These are phyloP conservation scores for Artemisia princeps DNA, from an alignment of 140 eudicot genomes.

Conservation along the genomic window DNA sequence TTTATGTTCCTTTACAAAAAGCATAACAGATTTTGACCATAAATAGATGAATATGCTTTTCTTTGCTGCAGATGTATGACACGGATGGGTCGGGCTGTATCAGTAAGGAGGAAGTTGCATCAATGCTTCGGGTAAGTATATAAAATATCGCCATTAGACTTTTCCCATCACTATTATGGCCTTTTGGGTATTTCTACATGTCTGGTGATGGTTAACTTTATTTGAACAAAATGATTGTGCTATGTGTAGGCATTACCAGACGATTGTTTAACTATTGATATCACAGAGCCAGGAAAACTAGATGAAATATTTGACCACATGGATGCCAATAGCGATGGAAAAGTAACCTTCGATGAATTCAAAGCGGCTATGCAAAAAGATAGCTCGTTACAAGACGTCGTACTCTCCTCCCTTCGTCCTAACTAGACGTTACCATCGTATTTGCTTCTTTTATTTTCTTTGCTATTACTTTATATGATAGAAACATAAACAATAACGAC, in stretches of 20 bases:
- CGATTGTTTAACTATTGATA: slow-evolving; percentile 69
- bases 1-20: slow-evolving; percentile 4
- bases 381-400: slow-evolving; percentile 68
- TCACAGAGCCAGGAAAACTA: slow-evolving; percentile 72
- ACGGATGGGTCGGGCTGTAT: slow-evolving; percentile 83
- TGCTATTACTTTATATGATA: too few relatives aligned
- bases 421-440: slow-evolving; percentile 9
- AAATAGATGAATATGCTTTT: background rate
- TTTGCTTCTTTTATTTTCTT: too few relatives aligned
- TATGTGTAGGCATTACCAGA: slow-evolving; percentile 63
- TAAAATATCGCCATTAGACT: background rate
- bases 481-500: too few relatives aligned
- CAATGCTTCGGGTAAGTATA: slow-evolving; percentile 61
- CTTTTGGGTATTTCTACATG: background rate
- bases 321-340: slow-evolving; percentile 85
- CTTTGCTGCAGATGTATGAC: slow-evolving; percentile 64
- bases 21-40: background rate
- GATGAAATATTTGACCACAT: slow-evolving; percentile 79
- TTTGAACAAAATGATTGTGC: background rate
- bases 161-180: background rate
- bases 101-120: slow-evolving; percentile 77
- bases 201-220: background rate
- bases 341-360: slow-evolving; percentile 77
- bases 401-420: slow-evolving; percentile 76
- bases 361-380: slow-evolving; percentile 80